A percentile compares a stretch with the other conserved stretches of the same genome.
Evolutionary conservation across 768 basidiomycete genomes (phyloP).

Genomic region (Steccherinum ochraceum): DNA sequence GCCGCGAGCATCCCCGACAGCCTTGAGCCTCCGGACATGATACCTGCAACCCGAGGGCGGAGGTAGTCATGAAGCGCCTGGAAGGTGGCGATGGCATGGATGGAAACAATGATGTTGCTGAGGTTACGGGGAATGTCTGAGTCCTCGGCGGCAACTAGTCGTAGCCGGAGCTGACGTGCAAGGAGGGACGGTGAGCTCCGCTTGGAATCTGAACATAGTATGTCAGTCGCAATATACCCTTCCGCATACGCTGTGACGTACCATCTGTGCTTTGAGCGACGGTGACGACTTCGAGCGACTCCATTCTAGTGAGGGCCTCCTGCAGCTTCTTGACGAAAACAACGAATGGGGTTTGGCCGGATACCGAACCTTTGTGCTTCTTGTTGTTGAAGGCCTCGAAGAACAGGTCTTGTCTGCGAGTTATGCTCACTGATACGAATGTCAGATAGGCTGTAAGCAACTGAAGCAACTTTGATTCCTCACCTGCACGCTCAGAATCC

Average conservation of each 20-base stretch:
- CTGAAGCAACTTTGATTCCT: slow-evolving; percentile 19
- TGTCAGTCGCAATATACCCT: not conserved
- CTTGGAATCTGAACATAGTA: slow-evolving; percentile 62
- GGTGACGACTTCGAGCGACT: slow-evolving; percentile 91
- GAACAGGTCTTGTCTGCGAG: slow-evolving; percentile 69
- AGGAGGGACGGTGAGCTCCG: slow-evolving; percentile 86
- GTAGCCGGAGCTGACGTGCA: slow-evolving; percentile 87
- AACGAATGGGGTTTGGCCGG: slow-evolving; percentile 54
- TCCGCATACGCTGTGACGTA: slow-evolving; percentile 37
- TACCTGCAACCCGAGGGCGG: slow-evolving; percentile 78
- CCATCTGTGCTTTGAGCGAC: slow-evolving; percentile 80
- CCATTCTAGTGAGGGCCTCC: slow-evolving; percentile 92
- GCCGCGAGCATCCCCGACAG: slow-evolving; percentile 90
- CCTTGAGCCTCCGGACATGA: slow-evolving; percentile 54
- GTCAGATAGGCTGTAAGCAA: not conserved
- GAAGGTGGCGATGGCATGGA: slow-evolving; percentile 97
- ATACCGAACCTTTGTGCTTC: slow-evolving; percentile 35
- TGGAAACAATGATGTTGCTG: slow-evolving; percentile 91
- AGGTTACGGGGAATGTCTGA: slow-evolving; percentile 82
- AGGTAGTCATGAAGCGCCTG: slow-evolving; percentile 96
- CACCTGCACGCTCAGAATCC: slow-evolving; percentile 55
- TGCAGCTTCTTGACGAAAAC: slow-evolving; percentile 93
- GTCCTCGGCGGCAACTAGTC: slow-evolving; percentile 84
- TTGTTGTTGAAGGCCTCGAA: slow-evolving; percentile 69
- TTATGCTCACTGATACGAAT: slow-evolving; percentile 45